phyloP scores from a whole-genome alignment of 2,329 filamentous ascomycete genomes.

The Sporothrix phasma region DNA sequence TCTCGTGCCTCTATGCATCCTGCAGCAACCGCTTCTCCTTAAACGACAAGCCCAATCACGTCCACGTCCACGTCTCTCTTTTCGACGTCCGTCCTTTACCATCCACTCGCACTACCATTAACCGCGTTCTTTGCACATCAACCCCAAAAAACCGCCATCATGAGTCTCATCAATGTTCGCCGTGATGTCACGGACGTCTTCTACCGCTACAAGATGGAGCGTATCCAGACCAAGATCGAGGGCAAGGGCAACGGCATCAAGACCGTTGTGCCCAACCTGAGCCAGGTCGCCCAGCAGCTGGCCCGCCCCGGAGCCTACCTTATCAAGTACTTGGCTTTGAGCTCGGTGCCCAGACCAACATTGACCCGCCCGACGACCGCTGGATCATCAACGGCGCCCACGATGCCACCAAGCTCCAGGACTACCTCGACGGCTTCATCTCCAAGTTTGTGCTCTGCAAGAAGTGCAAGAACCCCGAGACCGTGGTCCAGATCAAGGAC shows the following conservation, averaged over 20 bases:
- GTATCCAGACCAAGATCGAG: slow-evolving; percentile 96
- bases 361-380: slow-evolving; percentile 91
- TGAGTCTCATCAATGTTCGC: slow-evolving; percentile 97
- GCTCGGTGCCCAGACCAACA: slow-evolving; percentile 96
- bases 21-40: background rate
- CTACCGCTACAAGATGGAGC: slow-evolving; percentile 99
- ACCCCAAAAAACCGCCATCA: slow-evolving; percentile 47
- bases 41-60: slow-evolving; percentile 8
- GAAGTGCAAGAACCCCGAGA: slow-evolving; percentile 99
- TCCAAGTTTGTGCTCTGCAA: slow-evolving; percentile 98
- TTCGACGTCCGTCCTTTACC: background rate
- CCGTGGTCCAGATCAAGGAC: slow-evolving; percentile 90
- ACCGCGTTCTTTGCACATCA: background rate
- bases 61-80: background rate
- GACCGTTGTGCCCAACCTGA: slow-evolving; percentile 92
- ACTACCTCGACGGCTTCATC: slow-evolving; percentile 97
- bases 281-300: slow-evolving; percentile 83
- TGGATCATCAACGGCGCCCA: slow-evolving; percentile 99
- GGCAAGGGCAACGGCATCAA: slow-evolving; percentile 99
- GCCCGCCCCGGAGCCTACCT: slow-evolving; percentile 87
- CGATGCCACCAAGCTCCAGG: slow-evolving; percentile 89
- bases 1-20: slow-evolving; percentile 7
- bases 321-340: slow-evolving; percentile 99
- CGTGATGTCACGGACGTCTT: slow-evolving; percentile 97
- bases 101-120: too few relatives aligned